These are phyloP conservation scores for Eucalyptus leucophloia DNA, from an alignment of 345 rosid species.

Conservation along the genomic window DNA sequence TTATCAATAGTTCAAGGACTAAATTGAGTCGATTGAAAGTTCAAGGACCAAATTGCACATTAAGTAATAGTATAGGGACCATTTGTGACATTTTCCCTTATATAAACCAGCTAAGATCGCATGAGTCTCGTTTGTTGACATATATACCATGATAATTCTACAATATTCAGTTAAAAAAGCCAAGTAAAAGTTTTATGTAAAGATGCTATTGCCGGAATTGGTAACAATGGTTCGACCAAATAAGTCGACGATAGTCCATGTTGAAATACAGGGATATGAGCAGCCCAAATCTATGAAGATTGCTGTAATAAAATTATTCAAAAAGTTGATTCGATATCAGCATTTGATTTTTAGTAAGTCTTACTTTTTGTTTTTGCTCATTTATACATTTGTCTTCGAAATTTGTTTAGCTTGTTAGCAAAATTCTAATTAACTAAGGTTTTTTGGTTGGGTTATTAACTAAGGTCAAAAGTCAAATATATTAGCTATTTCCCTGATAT, in stretches of 20 bases:
- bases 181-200: not conserved
- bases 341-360: not conserved
- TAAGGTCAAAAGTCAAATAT: not conserved
- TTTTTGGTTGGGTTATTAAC: not conserved
- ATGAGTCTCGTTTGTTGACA: not conserved
- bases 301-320: not conserved
- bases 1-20: too few species aligned
- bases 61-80: too few species aligned
- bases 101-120: not conserved
- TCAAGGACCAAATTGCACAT: too few species aligned
- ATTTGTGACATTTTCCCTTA: too few species aligned
- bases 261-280: not conserved
- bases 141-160: not conserved
- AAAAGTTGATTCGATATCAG: not conserved
- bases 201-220: not conserved
- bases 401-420: not conserved
- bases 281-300: not conserved
- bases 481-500: not conserved
- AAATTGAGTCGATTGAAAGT: too few species aligned
- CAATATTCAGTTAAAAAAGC: not conserved
- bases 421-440: not conserved
- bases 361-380: not conserved
- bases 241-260: not conserved
- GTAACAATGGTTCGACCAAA: not conserved
- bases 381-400: not conserved